Evolutionary conservation across 2,329 filamentous ascomycete genomes (phyloP).

Genomic region (Epichloe baconii): DNA sequence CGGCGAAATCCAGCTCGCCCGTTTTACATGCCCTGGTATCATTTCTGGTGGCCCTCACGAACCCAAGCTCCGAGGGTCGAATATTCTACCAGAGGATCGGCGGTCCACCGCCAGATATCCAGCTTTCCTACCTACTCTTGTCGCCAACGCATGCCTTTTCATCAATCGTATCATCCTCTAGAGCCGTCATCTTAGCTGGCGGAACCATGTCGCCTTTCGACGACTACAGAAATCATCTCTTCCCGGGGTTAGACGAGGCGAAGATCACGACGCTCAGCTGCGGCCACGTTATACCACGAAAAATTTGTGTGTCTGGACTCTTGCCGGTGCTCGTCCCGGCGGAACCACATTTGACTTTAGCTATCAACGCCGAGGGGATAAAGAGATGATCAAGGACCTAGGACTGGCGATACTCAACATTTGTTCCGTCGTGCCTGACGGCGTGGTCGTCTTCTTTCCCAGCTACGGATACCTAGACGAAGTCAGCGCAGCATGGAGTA

Average conservation of each 20-base stretch:
- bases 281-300: conserved; percentile 82
- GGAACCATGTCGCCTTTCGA: conserved; percentile 97
- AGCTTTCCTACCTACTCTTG: conserved; percentile 73
- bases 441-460: conserved; percentile 88
- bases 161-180: conserved; percentile 70
- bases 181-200: conserved; percentile 80
- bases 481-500: conserved; percentile 48
- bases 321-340: conserved; percentile 34
- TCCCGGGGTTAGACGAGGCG: conserved; percentile 53
- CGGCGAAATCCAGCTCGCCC: conserved; percentile 23
- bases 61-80: conserved; percentile 60
- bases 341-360: conserved; percentile 67
- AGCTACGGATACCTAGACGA: conserved; percentile 83
- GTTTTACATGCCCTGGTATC: conserved; percentile 43
- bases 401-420: conserved; percentile 61
- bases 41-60: conserved; percentile 71
- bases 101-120: conserved; percentile 30
- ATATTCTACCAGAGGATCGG: conserved; percentile 47
- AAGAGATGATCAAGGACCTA: conserved; percentile 57
- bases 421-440: conserved; percentile 66
- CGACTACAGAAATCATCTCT: conserved; percentile 77
- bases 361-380: conserved; percentile 61
- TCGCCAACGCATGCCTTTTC: conserved; percentile 88
- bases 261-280: conserved; percentile 76
- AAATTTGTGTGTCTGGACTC: conserved; percentile 67